A percentile compares a stretch with the other conserved stretches of the same genome.
phyloP scores from a whole-genome alignment of 495 filamentous ascomycete species.

The Wilcoxina mikolae region DNA sequence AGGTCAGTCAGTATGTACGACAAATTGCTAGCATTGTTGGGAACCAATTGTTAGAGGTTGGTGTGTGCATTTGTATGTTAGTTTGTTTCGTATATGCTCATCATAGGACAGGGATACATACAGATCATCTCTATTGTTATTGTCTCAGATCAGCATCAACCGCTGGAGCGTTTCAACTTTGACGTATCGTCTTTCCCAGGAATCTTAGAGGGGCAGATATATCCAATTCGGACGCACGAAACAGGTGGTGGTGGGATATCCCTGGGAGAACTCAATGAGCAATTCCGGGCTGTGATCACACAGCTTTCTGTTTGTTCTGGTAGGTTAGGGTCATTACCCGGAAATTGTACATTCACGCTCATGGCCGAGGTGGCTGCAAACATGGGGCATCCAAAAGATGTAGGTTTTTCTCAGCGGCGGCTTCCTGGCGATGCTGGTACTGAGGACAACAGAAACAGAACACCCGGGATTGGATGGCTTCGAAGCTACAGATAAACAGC shows the following conservation, averaged over 20 bases:
- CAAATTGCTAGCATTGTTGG: conserved; percentile 66
- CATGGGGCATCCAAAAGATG: conserved; percentile 47
- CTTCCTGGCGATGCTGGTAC: background rate
- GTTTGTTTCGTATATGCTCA: conserved; percentile 18
- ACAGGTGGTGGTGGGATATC: conserved; percentile 25
- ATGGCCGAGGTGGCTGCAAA: conserved; percentile 71
- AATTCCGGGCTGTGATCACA: conserved; percentile 47
- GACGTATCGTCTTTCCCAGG: conserved; percentile 66
- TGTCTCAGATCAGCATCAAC: conserved; percentile 25
- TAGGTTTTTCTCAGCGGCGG: background rate
- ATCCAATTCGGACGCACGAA: conserved; percentile 23
- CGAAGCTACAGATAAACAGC: conserved; percentile 11
- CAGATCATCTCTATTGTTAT: conserved; percentile 18
- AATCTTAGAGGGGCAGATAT: too few relatives aligned
- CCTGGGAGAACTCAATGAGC: conserved; percentile 50
- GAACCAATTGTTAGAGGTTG: conserved; percentile 53
- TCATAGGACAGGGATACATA: conserved; percentile 12
- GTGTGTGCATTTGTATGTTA: background rate
- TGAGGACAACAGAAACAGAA: conserved; percentile 13
- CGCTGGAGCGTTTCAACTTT: conserved; percentile 75
- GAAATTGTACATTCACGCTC: conserved; percentile 70
- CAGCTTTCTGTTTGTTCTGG: conserved; percentile 42
- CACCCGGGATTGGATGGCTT: conserved; percentile 17
- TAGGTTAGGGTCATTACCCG: conserved; percentile 48
- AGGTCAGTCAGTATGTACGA: conserved; percentile 80